A percentile compares a stretch with the other conserved stretches of the same genome.
Evolutionary conservation across 495 filamentous ascomycete species (phyloP).

Genomic region (Glarea lozoyensis): DNA sequence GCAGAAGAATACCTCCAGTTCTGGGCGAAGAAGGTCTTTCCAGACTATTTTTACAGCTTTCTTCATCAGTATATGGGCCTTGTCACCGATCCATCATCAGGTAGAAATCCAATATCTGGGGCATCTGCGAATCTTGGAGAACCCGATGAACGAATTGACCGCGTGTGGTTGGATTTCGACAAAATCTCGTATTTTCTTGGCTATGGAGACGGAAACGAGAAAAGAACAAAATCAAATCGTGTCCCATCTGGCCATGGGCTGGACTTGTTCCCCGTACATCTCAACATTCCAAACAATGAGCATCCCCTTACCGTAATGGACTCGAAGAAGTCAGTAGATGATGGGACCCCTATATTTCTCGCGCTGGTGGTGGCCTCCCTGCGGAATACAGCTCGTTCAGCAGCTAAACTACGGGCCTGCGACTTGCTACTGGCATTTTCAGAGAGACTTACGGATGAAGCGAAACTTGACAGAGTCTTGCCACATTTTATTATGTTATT

Average conservation of each 20-base stretch:
- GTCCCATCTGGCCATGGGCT: slow-evolving; percentile 25
- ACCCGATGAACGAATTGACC: slow-evolving; percentile 86
- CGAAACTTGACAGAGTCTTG: slow-evolving; percentile 88
- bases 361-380: slow-evolving; percentile 80
- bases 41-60: slow-evolving; percentile 93
- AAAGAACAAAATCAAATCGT: slow-evolving; percentile 21
- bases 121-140: slow-evolving; percentile 62
- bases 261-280: slow-evolving; percentile 60
- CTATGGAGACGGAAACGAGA: slow-evolving; percentile 45
- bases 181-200: slow-evolving; percentile 93
- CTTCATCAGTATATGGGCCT: slow-evolving; percentile 95
- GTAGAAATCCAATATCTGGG: slow-evolving; percentile 53
- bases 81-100: slow-evolving; percentile 87
- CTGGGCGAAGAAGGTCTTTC: slow-evolving; percentile 86
- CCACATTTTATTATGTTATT: slow-evolving; percentile 79
- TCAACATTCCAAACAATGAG: slow-evolving; percentile 82
- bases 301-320: slow-evolving; percentile 40
- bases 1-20: slow-evolving; percentile 92
- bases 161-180: slow-evolving; percentile 90
- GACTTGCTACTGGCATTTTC: slow-evolving; percentile 90
- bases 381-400: slow-evolving; percentile 78
- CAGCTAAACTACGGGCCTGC: slow-evolving; percentile 81
- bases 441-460: slow-evolving; percentile 87
- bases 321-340: slow-evolving; percentile 45
- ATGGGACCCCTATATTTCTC: slow-evolving; percentile 88